These are phyloP conservation scores for Domatiomyces globalis DNA, from an alignment of 2,329 filamentous ascomycete genomes.

Conservation along the genomic window DNA sequence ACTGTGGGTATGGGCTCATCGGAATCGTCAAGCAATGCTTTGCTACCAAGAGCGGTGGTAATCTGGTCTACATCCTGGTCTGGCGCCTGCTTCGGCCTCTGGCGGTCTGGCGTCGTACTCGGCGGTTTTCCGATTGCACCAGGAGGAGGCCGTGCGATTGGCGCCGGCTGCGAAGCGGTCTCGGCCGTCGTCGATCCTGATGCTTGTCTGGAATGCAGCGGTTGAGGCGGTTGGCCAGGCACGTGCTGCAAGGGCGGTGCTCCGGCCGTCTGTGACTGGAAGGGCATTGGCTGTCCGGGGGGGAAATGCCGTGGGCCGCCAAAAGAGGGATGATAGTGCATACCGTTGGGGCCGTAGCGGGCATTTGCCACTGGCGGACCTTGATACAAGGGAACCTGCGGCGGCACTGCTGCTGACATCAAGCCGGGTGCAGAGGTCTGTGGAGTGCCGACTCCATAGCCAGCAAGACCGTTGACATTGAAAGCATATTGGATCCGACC, in stretches of 20 bases:
- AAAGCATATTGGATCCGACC: slow-evolving; percentile 45
- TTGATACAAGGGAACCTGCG: slow-evolving; percentile 41
- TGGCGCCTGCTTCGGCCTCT: slow-evolving; percentile 27
- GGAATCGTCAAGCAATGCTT: slow-evolving; percentile 64
- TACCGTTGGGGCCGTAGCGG: slow-evolving; percentile 37
- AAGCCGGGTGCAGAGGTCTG: slow-evolving; percentile 41
- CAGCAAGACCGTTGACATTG: slow-evolving; percentile 37
- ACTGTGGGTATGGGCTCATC: slow-evolving; percentile 46
- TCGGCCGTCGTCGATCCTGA: slow-evolving; percentile 50
- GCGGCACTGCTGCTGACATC: slow-evolving; percentile 38
- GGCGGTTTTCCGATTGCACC: slow-evolving; percentile 78
- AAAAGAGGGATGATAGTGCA: slow-evolving; percentile 45
- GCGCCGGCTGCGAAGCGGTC: slow-evolving; percentile 53
- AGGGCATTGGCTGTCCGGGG: slow-evolving; percentile 37
- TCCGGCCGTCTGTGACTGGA: slow-evolving; percentile 29
- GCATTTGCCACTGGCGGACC: slow-evolving; percentile 40
- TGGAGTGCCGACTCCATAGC: slow-evolving; percentile 44
- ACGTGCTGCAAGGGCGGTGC: slow-evolving; percentile 20
- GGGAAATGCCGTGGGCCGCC: slow-evolving; percentile 46
- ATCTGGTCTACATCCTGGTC: slow-evolving; percentile 54
- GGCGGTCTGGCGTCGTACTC: slow-evolving; percentile 48
- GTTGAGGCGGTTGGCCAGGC: slow-evolving; percentile 27
- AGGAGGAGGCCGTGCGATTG: slow-evolving; percentile 54
- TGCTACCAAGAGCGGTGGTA: slow-evolving; percentile 73
- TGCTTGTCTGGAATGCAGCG: slow-evolving; percentile 59